These are phyloP conservation scores for Penicillium riverlandense DNA, from an alignment of 495 filamentous ascomycete species.

Conservation along the genomic window DNA sequence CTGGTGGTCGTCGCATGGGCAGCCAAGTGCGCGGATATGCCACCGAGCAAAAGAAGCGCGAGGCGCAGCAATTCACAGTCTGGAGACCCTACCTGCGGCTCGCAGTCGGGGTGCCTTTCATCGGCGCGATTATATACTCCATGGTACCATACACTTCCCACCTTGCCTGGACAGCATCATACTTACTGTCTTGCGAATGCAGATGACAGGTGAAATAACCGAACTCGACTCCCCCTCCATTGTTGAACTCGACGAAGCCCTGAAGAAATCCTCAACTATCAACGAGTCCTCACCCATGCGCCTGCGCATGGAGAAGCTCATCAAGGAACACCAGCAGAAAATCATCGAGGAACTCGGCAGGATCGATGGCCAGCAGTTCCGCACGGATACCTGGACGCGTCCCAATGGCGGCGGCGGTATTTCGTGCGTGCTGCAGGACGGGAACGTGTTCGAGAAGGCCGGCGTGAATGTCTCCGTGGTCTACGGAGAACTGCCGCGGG, in stretches of 20 bases:
- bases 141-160: constrained; percentile 43
- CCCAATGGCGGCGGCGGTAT: constrained; percentile 80
- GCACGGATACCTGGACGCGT: constrained; percentile 77
- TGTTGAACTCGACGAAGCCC: constrained; percentile 37
- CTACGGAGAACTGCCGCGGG: constrained; percentile 82
- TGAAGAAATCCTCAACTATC: constrained; percentile 36
- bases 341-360: constrained; percentile 76
- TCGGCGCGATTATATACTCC: constrained; percentile 56
- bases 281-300: constrained; percentile 82
- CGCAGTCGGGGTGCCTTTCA: constrained; percentile 54
- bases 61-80: constrained; percentile 32
- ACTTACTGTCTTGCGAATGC: background rate
- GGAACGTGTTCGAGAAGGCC: constrained; percentile 96
- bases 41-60: constrained; percentile 16
- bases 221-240: constrained; percentile 54
- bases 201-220: constrained; percentile 45
- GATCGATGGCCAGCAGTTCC: constrained; percentile 77
- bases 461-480: constrained; percentile 93
- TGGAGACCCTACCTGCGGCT: constrained; percentile 50
- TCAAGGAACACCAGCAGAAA: constrained; percentile 81
- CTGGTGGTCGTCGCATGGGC: constrained; percentile 11
- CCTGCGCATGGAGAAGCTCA: constrained; percentile 91
- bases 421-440: constrained; percentile 90
- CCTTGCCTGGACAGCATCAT: background rate
- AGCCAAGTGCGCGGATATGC: constrained; percentile 23